These are phyloP conservation scores for Monosporascus cannonballus DNA, from an alignment of 2,329 filamentous ascomycete genomes.

Conservation along the genomic window DNA sequence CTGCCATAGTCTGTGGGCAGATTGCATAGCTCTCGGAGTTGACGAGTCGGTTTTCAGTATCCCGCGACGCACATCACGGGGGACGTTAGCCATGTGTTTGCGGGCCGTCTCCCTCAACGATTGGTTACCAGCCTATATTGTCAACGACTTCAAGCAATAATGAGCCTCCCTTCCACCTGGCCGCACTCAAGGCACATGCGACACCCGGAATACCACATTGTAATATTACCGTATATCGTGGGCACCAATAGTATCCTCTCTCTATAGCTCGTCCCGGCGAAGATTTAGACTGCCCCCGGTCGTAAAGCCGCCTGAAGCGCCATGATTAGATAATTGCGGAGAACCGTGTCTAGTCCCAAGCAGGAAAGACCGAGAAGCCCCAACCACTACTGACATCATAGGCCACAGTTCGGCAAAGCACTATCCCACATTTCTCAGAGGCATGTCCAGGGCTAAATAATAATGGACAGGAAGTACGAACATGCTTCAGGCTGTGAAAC, in stretches of 20 bases:
- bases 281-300: not conserved
- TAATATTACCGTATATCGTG: not conserved
- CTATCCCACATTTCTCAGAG: not conserved
- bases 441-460: no score
- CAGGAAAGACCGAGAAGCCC: not conserved
- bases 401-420: not conserved
- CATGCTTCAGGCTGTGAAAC: no score
- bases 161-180: not conserved
- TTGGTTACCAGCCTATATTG: not conserved
- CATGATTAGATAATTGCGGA: not conserved
- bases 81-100: not conserved
- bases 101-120: not conserved
- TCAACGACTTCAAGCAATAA: not conserved
- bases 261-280: not conserved
- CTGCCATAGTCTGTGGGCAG: no score
- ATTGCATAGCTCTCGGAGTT: no score
- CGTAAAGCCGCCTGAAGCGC: not conserved
- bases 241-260: not conserved
- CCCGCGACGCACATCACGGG: no score
- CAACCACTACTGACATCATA: not conserved
- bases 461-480: no score
- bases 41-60: no score
- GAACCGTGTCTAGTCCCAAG: not conserved
- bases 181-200: not conserved
- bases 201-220: not conserved